These are phyloP conservation scores for Anisodus acutangulus DNA, from an alignment of 257 asterid genomes.

Conservation along the genomic window DNA sequence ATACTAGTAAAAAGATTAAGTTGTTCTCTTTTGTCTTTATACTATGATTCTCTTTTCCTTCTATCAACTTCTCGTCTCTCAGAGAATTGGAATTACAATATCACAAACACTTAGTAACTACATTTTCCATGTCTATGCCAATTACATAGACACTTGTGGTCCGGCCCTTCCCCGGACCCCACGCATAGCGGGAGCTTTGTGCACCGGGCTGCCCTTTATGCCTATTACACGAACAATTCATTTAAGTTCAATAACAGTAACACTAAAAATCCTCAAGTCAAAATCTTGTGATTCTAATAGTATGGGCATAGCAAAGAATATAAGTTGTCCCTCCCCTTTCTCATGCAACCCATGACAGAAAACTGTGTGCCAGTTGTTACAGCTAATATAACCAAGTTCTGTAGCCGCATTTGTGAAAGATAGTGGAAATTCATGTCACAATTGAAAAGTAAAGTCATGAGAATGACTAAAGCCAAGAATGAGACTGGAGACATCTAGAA, in stretches of 20 bases:
- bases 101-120: neutral
- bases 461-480: neutral
- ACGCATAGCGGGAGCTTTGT: no score
- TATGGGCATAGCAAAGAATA: conserved; percentile 19
- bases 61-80: conserved; percentile 7
- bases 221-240: neutral
- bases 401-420: conserved; percentile 15
- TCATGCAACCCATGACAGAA: neutral
- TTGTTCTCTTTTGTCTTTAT: neutral
- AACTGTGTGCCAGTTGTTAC: conserved; percentile 2
- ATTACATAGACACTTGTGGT: no score
- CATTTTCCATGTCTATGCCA: neutral
- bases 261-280: conserved; percentile 2
- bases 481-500: neutral
- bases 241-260: neutral
- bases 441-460: neutral
- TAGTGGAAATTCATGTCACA: conserved; percentile 11
- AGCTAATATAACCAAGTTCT: conserved; percentile 27
- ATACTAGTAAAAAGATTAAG: neutral
- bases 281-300: neutral
- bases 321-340: no score
- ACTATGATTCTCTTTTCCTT: neutral
- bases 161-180: no score
- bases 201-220: no score
- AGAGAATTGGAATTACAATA: neutral